Evolutionary conservation across 352 stramenopile genomes (phyloP), one percentile per base, ranked within the genome.

Genomic region (Blastocystis sp.): DNA sequence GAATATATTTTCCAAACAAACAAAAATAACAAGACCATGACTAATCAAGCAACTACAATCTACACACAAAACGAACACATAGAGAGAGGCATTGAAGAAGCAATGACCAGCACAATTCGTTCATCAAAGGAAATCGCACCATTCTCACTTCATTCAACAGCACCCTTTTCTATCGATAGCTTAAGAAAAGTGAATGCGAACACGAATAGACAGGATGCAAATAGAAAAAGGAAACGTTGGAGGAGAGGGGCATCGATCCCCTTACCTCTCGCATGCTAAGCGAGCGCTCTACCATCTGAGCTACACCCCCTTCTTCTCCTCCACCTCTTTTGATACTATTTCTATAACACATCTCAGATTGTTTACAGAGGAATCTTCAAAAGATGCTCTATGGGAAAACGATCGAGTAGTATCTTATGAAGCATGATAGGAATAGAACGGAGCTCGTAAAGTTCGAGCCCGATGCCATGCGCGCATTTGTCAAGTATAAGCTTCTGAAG

Each of bases 251-350:
- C 49, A 81, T 81, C 69, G 69, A 81, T 81, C 69, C 69, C 69
- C 69, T 81, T 81, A 81, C 69, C 69, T 81, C 69, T 81, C 69
- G 69, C 69, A 81, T 81, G 69, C 69, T 81, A 81, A 81, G 69
- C 69, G 69, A 81, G 69, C 69, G 69, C 69, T 81, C 69, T 81
- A 81, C 69, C 69, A 81, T 81, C 69, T 81, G 69, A 81, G 69
- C 69, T 81, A 81, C 69, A 81, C 69, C 69, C 69, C 69, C 69
- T 57, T 0, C 6, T 8, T 56, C 27, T 21, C 34, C 36, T 40
- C 7, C 21, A 38, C 40, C 36, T n/a, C 32, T 34, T 32, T 29
- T 38, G 24, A 6, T 16, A 32, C 63, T 36, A 75, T 34, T 75
- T 36, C 7, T 49, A 53, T 34, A 36, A 2, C 51, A 56, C 16